Evolutionary conservation across 176 grass and related monocot species (phyloP).

Genomic region (Musa beccarii): DNA sequence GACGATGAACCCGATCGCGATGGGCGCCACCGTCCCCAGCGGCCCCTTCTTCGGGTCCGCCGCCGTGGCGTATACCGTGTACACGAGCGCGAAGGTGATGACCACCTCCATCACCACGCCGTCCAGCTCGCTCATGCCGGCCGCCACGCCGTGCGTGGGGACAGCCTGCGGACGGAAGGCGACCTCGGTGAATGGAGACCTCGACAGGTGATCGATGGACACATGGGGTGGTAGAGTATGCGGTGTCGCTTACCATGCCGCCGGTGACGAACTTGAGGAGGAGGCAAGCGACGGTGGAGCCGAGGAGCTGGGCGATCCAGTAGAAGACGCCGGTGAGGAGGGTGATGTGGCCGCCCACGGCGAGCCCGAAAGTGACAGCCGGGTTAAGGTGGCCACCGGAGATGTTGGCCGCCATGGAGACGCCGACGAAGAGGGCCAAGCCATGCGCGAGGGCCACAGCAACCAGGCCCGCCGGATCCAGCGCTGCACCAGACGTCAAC

Average conservation of each 20-base stretch:
- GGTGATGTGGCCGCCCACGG: conserved; percentile 77
- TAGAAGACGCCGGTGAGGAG: conserved; percentile 85
- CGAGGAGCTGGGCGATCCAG: conserved; percentile 77
- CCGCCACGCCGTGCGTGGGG: conserved; percentile 60
- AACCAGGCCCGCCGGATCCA: conserved; percentile 71
- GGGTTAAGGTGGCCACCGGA: conserved; percentile 94
- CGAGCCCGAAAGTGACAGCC: conserved; percentile 74
- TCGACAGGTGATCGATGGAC: background rate
- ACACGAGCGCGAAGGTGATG: conserved; percentile 85
- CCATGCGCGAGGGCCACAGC: conserved; percentile 68
- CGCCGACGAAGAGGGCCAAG: conserved; percentile 71
- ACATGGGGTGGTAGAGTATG: background rate
- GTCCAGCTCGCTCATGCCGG: conserved; percentile 56
- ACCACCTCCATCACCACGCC: conserved; percentile 69
- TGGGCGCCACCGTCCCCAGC: conserved; percentile 68
- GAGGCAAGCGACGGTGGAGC: conserved; percentile 58
- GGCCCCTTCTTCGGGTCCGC: conserved; percentile 78
- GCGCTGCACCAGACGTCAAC: conserved; percentile 42
- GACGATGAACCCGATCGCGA: conserved; percentile 87
- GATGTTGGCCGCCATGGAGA: conserved; percentile 77
- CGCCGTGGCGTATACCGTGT: conserved; percentile 89
- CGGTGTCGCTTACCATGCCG: conserved; percentile 32
- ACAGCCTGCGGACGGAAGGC: conserved; percentile 26
- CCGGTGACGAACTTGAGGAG: conserved; percentile 75
- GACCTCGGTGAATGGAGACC: background rate